These are phyloP conservation scores for Bipolaris bicolor DNA, from an alignment of 2,329 filamentous ascomycete genomes.

Conservation along the genomic window DNA sequence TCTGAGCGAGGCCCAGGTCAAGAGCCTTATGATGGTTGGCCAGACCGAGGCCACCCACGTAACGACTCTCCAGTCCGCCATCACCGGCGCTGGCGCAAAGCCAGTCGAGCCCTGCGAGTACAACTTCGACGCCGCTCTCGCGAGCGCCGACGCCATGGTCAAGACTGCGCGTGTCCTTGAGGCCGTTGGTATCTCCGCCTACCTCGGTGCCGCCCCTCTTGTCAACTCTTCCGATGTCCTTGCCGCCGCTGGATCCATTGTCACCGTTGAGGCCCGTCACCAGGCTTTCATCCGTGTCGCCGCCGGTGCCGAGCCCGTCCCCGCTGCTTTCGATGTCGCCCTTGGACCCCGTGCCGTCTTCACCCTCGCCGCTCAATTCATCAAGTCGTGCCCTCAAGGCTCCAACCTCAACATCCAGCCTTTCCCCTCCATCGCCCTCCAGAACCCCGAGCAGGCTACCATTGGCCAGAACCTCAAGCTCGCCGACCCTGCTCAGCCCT, in stretches of 20 bases:
- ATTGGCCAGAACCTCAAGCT: conserved; percentile 50
- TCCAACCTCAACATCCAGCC: conserved; percentile 68
- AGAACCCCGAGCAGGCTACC: conserved; percentile 56
- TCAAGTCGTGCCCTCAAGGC: conserved; percentile 69
- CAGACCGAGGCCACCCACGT: conserved; percentile 69
- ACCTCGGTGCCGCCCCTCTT: conserved; percentile 72
- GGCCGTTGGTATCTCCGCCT: conserved; percentile 74
- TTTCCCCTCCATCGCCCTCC: conserved; percentile 64
- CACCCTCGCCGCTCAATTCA: conserved; percentile 75
- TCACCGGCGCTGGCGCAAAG: conserved; percentile 66
- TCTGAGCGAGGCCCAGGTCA: conserved; percentile 60
- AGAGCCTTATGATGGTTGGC: conserved; percentile 67
- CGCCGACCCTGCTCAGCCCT: conserved; percentile 44
- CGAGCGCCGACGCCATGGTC: conserved; percentile 70
- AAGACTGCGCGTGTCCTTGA: conserved; percentile 73
- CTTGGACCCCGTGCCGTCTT: conserved; percentile 73
- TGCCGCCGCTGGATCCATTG: conserved; percentile 70
- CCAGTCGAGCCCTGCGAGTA: conserved; percentile 74
- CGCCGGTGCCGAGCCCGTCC: conserved; percentile 64
- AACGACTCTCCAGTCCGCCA: conserved; percentile 62
- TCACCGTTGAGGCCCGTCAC: conserved; percentile 75
- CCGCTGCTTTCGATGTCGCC: conserved; percentile 72
- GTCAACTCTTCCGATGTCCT: conserved; percentile 66
- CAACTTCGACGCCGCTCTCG: conserved; percentile 67
- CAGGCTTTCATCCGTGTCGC: conserved; percentile 73